phyloP scores from a whole-genome alignment of 768 basidiomycete genomes.

The Lactarius hengduanensis region DNA sequence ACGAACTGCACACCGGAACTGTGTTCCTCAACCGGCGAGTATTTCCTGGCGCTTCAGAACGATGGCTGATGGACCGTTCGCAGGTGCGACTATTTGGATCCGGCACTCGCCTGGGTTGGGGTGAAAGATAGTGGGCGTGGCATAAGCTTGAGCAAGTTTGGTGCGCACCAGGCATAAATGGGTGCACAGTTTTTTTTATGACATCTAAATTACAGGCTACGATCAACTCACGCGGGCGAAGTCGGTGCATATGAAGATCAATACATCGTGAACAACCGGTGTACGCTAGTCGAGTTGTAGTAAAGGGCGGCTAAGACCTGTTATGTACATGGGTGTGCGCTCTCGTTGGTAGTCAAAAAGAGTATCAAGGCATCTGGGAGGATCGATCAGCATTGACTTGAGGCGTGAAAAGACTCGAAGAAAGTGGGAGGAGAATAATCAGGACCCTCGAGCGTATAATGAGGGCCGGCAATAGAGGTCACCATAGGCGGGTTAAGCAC shows the following conservation, averaged over 20 bases:
- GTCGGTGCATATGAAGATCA: conserved; percentile 80
- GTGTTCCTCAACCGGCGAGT: conserved; percentile 84
- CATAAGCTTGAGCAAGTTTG: conserved; percentile 85
- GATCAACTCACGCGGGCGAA: conserved; percentile 83
- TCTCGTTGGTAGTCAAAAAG: neutral
- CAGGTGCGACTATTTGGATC: conserved; percentile 88
- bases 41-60: neutral
- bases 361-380: neutral
- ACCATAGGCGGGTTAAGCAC: conserved; percentile 22
- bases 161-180: conserved; percentile 42
- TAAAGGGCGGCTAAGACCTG: neutral
- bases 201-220: conserved; percentile 55
- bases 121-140: conserved; percentile 93
- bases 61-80: conserved; percentile 17
- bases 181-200: conserved; percentile 6
- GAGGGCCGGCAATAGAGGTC: conserved; percentile 25
- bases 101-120: conserved; percentile 92
- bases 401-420: neutral
- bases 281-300: neutral
- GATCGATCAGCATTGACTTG: conserved; percentile 3
- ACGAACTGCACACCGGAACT: conserved; percentile 82
- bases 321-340: neutral
- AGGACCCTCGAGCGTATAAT: conserved; percentile 29
- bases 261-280: conserved; percentile 38
- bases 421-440: conserved; percentile 8